These are phyloP conservation scores for Simmondsia chinensis DNA, from an alignment of 148 eudicot species.

Conservation along the genomic window DNA sequence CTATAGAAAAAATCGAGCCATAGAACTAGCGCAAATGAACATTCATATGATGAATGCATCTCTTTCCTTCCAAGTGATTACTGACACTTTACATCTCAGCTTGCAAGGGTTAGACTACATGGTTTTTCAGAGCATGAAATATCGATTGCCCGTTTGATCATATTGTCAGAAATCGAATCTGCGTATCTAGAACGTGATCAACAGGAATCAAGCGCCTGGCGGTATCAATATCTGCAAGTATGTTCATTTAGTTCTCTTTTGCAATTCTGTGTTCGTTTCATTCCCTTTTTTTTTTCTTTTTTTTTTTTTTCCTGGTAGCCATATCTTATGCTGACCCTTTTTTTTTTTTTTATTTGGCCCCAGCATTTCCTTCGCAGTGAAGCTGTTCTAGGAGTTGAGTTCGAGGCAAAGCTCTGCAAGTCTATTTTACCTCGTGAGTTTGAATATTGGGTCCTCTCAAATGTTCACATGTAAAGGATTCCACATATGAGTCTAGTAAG, in stretches of 20 bases:
- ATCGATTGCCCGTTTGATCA: slow-evolving; percentile 41
- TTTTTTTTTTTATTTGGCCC: neutral
- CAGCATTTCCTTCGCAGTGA: slow-evolving; percentile 80
- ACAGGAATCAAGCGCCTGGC: slow-evolving; percentile 60
- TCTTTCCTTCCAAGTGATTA: too few species aligned
- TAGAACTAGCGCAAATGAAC: too few species aligned
- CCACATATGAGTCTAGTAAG: too few species aligned
- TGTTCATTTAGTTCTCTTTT: neutral
- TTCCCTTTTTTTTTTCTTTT: neutral
- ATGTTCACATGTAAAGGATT: too few species aligned
- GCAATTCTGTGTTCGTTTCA: neutral
- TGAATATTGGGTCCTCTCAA: neutral
- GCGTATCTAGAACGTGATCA: slow-evolving; percentile 79
- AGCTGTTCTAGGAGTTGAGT: slow-evolving; percentile 71
- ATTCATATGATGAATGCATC: too few species aligned
- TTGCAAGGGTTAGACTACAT: slow-evolving; percentile 55
- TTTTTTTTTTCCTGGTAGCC: neutral
- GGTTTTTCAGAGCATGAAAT: slow-evolving; percentile 78
- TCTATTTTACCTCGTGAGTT: slow-evolving; percentile 67
- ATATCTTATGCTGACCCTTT: neutral
- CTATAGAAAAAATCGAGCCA: too few species aligned
- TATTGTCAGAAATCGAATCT: slow-evolving; percentile 82
- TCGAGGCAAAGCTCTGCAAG: slow-evolving; percentile 76
- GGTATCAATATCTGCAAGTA: slow-evolving; percentile 67
- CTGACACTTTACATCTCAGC: slow-evolving; percentile 32